A percentile compares a stretch with the other conserved stretches of the same genome.
Evolutionary conservation across 805 yeast genomes (phyloP).

Genomic region (Zygosaccharomyces rouxii): DNA sequence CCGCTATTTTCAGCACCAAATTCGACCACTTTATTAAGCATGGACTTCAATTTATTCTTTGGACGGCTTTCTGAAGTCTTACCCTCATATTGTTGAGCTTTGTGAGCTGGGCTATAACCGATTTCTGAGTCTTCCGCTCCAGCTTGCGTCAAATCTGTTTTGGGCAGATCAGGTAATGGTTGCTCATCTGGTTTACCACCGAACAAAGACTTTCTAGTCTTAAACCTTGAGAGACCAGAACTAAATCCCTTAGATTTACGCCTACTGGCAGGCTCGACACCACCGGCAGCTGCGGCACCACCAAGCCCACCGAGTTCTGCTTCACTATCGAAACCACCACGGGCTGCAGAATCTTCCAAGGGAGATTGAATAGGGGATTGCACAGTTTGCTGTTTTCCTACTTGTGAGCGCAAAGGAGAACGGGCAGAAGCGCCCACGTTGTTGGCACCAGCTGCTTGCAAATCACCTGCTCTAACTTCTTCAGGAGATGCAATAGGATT

Average conservation of each 20-base stretch:
- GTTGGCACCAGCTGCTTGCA: not conserved
- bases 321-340: not conserved
- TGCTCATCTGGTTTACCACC: not conserved
- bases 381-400: not conserved
- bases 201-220: not conserved
- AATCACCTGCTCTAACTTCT: not conserved
- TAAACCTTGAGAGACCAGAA: not conserved
- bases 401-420: not conserved
- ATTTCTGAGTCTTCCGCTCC: not conserved
- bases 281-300: not conserved
- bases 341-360: not conserved
- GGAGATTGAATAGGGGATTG: not conserved
- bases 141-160: not conserved
- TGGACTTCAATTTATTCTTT: conserved; percentile 23
- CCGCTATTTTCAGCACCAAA: conserved; percentile 36
- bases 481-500: not conserved
- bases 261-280: not conserved
- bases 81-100: not conserved
- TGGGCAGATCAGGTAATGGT: not conserved
- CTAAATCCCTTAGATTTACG: not conserved
- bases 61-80: not conserved
- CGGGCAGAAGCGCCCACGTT: not conserved
- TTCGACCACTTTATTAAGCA: conserved; percentile 31
- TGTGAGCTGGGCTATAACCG: not conserved
- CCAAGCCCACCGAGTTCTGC: not conserved